Base-by-base conservation (phyloP, 2,329 filamentous ascomycete species). In the Venturia asperata region DNA sequence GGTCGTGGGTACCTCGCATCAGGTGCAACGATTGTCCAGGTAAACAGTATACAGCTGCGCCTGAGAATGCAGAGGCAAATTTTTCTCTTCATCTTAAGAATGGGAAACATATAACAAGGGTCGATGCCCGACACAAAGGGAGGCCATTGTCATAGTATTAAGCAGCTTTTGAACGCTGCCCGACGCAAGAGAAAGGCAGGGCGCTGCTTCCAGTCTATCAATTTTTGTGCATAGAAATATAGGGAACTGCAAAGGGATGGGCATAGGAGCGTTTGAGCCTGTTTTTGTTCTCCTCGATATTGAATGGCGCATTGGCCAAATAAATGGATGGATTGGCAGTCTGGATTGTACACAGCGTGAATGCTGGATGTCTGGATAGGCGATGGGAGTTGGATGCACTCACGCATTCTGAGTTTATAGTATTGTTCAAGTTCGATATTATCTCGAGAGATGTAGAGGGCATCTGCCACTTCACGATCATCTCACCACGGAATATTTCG, bases 41-140 rank as follows among this genome's bases (percentile, higher is more conserved):
- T 39, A 97, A 97, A 76, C 80, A 96, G 13, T 99, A 99, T 76
- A 96, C 92, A 0, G 91, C 92, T 0, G 90, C 92, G 0, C 91
- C 92, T 0, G 91, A 88, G 30, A 89, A 84, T 74, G 92, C 91
- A 2, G 90, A 93, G 5, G 87, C 87, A 58, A 96, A 96, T 73
- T 99, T 99, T 68, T 91, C 96, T 77, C 86, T 95, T 1, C 94
- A 99, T 78, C 80, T 97, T 61, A 90, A 88, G 76, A 97, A 96
- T 76, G 85, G 89, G 55, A 81, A 83, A 63, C 94, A 99, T 56
- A 63, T 64, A 63, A 34, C 52, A 19, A 56, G 47, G 37, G 64
- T 67, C 34, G 66, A 66, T 30, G 62, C 56, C 27, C 52, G 66
- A 60, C 34, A 49, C 39, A 67, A 56, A 19, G 42, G 37, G 19